Evolutionary conservation across 176 grass and related monocot genomes (phyloP).

Genomic region (Panicum miliaceum): DNA sequence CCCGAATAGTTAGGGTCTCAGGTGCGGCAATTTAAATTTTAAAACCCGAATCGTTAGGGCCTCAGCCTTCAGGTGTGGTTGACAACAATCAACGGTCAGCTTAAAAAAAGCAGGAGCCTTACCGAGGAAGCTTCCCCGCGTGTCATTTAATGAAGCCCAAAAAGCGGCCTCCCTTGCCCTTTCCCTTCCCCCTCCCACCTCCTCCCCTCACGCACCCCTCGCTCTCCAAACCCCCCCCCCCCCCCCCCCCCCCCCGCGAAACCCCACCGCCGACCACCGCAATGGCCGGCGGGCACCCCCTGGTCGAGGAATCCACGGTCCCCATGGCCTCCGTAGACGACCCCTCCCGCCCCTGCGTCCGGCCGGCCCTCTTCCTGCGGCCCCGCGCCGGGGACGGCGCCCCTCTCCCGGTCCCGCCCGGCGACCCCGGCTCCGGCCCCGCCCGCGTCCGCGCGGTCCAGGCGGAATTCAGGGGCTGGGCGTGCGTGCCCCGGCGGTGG

Average conservation of each 20-base stretch:
- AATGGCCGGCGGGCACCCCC: constrained; percentile 4
- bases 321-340: not conserved
- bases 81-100: not conserved
- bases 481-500: constrained; percentile 35
- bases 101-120: not conserved
- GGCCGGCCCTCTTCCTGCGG: constrained; percentile 29
- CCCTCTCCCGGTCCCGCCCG: not conserved
- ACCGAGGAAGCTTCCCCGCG: not conserved
- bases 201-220: not conserved
- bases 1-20: not conserved
- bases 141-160: constrained; percentile 4
- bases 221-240: not conserved
- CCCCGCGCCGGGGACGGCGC: not conserved
- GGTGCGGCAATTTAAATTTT: too few relatives aligned
- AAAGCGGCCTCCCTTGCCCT: not conserved
- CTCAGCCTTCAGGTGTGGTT: not conserved
- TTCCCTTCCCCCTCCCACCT: too few relatives aligned
- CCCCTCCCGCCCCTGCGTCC: not conserved
- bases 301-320: constrained; percentile 6
- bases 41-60: not conserved
- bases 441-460: not conserved
- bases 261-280: not conserved
- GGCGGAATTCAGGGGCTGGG: constrained; percentile 49
- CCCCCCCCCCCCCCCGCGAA: not conserved
- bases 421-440: not conserved